These are phyloP conservation scores for Excoecaria agallocha DNA, from an alignment of 345 rosid genomes.

Conservation along the genomic window DNA sequence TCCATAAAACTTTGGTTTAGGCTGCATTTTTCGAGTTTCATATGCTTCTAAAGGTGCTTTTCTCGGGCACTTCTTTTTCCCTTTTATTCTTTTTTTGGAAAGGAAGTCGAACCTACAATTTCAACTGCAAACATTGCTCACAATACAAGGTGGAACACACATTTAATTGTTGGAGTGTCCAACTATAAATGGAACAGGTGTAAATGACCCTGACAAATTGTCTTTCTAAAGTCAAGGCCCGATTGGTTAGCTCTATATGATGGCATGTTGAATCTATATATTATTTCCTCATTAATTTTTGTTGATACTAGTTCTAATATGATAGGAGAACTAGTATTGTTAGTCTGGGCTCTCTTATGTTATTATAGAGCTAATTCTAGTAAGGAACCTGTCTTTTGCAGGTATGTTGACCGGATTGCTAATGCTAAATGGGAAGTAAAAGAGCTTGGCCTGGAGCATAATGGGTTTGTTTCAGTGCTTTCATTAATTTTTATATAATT, in stretches of 20 bases:
- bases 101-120: too few species aligned
- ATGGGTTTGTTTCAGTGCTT: constrained; percentile 65
- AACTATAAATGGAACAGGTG: not conserved
- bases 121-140: not conserved
- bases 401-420: constrained; percentile 90
- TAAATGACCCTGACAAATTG: not conserved
- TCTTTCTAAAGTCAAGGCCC: too few species aligned
- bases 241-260: not conserved
- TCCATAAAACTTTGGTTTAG: not conserved
- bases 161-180: not conserved
- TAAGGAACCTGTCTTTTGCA: constrained; percentile 31
- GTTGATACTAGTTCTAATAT: not conserved
- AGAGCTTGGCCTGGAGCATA: constrained; percentile 97
- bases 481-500: not conserved
- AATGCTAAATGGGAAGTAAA: constrained; percentile 94
- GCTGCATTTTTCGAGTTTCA: constrained; percentile 1
- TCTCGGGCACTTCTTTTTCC: not conserved
- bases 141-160: not conserved
- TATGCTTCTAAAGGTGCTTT: not conserved
- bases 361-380: not conserved
- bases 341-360: not conserved
- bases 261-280: not conserved
- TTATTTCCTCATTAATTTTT: not conserved
- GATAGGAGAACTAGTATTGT: not conserved
- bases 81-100: not conserved